A percentile compares a stretch with the other conserved stretches of the same genome.
Evolutionary conservation across 257 asterid genomes (phyloP).

Genomic region (Knoxia roxburghii): DNA sequence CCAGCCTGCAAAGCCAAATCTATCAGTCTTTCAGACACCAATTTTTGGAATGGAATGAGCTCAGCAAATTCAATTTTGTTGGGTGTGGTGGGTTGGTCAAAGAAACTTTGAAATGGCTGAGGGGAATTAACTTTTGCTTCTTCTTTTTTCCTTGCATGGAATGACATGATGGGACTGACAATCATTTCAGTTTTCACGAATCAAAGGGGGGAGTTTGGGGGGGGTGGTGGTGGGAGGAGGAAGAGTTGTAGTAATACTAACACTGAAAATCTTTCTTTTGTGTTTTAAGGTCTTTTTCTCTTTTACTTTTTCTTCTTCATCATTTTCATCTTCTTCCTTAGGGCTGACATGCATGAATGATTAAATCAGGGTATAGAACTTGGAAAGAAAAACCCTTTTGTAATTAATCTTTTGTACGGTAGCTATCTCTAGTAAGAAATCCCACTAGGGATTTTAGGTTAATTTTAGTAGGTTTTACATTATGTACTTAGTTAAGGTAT

Average conservation of each 20-base stretch:
- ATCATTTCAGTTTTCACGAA: constrained; percentile 11
- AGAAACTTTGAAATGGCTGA: neutral
- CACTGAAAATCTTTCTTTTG: no score
- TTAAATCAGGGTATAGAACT: constrained; percentile 2
- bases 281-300: neutral
- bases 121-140: constrained; percentile 9
- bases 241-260: no score
- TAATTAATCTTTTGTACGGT: constrained; percentile 13
- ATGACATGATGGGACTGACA: constrained; percentile 11
- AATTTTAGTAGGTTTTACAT: neutral
- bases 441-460: neutral
- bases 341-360: constrained; percentile 10
- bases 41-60: constrained; percentile 48
- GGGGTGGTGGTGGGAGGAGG: no score
- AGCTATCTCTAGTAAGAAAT: neutral
- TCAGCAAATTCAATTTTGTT: neutral
- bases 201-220: neutral
- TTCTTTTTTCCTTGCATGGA: constrained; percentile 10
- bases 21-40: constrained; percentile 39
- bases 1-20: constrained; percentile 31
- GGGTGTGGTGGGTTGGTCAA: constrained; percentile 14
- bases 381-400: constrained; percentile 15
- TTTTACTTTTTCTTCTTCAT: neutral
- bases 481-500: neutral
- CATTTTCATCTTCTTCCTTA: neutral